Conservation (phyloP, 768 basidiomycete species). For the Scleroderma bovista region DNA sequence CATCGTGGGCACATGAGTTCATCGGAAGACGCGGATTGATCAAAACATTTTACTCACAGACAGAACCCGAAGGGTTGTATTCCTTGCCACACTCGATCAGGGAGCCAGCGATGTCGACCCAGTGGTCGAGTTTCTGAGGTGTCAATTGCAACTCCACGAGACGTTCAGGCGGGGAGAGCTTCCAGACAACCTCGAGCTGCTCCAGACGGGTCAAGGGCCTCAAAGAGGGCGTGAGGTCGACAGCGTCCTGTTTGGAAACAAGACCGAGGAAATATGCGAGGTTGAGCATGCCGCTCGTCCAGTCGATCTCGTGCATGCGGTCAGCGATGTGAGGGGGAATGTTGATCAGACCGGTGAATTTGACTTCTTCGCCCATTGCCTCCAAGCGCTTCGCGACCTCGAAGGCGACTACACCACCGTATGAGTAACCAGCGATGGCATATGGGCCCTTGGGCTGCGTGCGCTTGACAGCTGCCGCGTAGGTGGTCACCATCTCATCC, state of each 20-base stretch:
- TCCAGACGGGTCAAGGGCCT: slow-evolving; percentile 16
- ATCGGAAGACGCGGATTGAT: background rate
- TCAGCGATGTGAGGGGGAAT: slow-evolving; percentile 34
- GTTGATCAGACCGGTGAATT: slow-evolving; percentile 32
- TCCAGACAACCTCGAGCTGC: slow-evolving; percentile 23
- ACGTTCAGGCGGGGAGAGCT: slow-evolving; percentile 23
- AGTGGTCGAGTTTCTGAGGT: slow-evolving; percentile 19
- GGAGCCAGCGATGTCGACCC: slow-evolving; percentile 26
- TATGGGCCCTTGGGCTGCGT: slow-evolving; percentile 29
- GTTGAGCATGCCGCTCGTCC: slow-evolving; percentile 37
- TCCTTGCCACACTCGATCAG: slow-evolving; percentile 28
- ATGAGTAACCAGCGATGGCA: slow-evolving; percentile 34
- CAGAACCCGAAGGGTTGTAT: slow-evolving; percentile 20
- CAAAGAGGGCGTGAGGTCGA: slow-evolving; percentile 16
- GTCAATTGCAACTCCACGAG: slow-evolving; percentile 26
- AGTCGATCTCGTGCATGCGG: slow-evolving; percentile 38
- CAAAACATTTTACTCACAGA: slow-evolving; percentile 14
- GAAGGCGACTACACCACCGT: slow-evolving; percentile 34
- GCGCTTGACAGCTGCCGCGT: slow-evolving; percentile 26
- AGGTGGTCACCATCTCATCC: slow-evolving; percentile 30
- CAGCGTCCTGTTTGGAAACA: slow-evolving; percentile 19
- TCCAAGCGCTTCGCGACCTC: slow-evolving; percentile 31
- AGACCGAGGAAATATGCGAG: slow-evolving; percentile 38
- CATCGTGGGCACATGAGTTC: background rate
- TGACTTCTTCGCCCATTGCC: slow-evolving; percentile 22